Base-by-base conservation (phyloP, 2,329 filamentous ascomycete genomes). In the Hypoxylon sp. region DNA sequence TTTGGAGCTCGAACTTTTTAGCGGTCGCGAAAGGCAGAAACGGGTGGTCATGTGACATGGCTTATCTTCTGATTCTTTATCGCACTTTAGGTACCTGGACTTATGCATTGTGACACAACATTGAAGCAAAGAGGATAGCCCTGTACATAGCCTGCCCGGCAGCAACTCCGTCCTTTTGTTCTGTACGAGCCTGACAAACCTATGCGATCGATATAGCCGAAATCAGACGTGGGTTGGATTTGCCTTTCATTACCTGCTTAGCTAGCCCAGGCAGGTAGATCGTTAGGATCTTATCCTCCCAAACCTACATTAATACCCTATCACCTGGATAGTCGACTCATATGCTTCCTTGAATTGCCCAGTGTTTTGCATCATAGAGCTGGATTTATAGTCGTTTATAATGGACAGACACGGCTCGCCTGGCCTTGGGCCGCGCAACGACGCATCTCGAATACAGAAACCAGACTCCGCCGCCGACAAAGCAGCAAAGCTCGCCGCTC, bases 401-500 rank as follows among this genome's bases (percentile, higher is more conserved):
- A 86, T 90, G 87, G 86, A 89, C 71, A 83, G 86, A 59, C 82
- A 83, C 69, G 82, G 83, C 63, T 82, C 83, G 13, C 81, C 83
- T 14, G 84, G 86, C 61, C 82, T 89, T n/a, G 86, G 84, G 30
- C 86, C 87, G 64, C 86, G 85, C 51, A 85, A 86, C 74, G 88
- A 90, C 46, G 79, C 84, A 4, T 86, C 85, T 25, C 83, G 87
- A 67, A 80, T 90, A 33, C 84, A 88, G 76, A 85, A 89, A 74
- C 75, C 85, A 51, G 83, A 89, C 71, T 85, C 87, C 17, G 83
- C 88, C 70, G 85, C 90, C 77, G 85, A 93, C 80, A 85, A 89
- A 70, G 85, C 91, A 77, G 85, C 93, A 78, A 85, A 88, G 71
- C 84, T 95, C 72, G 93, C 93, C 53, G 91, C 92, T 48, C 86